These are phyloP conservation scores for Tetraselmis chui DNA, from an alignment of 139 green algal genomes.

Conservation along the genomic window DNA sequence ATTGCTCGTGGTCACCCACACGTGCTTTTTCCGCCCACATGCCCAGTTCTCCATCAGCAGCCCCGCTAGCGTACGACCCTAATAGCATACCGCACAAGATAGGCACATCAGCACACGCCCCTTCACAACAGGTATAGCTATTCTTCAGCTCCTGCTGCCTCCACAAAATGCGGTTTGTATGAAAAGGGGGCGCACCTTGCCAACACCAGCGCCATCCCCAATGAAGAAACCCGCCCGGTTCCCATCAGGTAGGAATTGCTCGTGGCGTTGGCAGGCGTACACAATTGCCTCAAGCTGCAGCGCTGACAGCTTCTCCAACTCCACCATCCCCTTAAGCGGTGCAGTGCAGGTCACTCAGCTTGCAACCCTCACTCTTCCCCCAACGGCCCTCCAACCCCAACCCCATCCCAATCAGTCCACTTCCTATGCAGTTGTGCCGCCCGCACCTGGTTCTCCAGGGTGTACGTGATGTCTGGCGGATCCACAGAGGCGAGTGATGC, in stretches of 20 bases:
- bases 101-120: conserved; percentile 1
- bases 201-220: conserved; percentile 46
- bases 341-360: no score
- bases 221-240: conserved; percentile 48
- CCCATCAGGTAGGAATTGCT: conserved; percentile 33
- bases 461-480: conserved; percentile 42
- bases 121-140: no score
- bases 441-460: conserved; percentile 5
- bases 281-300: conserved; percentile 39
- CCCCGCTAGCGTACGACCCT: conserved; percentile 19
- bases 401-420: background rate
- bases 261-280: conserved; percentile 38
- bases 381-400: background rate
- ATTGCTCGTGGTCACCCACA: conserved; percentile 31
- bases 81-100: background rate
- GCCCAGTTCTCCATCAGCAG: conserved; percentile 36
- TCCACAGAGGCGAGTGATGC: conserved; percentile 38
- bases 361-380: no score
- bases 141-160: no score
- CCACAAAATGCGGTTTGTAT: no score
- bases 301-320: conserved; percentile 14
- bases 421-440: no score
- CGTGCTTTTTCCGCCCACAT: conserved; percentile 19
- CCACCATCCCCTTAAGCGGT: conserved; percentile 31
- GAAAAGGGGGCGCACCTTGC: conserved; percentile 36